Conservation (phyloP, 495 filamentous ascomycete species). For the Patellaria atrata region DNA sequence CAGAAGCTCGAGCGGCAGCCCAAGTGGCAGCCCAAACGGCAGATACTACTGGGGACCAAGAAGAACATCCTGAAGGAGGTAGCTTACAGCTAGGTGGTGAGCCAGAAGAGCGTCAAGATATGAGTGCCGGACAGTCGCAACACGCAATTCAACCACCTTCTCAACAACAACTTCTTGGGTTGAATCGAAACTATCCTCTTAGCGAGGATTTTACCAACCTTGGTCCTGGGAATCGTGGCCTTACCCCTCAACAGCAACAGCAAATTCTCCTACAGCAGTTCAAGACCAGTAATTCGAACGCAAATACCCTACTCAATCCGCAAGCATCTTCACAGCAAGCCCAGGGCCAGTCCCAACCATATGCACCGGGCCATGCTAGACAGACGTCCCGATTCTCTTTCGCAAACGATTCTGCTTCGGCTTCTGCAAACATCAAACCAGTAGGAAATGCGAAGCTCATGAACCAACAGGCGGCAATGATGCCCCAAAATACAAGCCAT, state of each 20-base stretch:
- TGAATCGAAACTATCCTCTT: slow-evolving; percentile 35
- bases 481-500: slow-evolving; percentile 39
- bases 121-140: slow-evolving; percentile 34
- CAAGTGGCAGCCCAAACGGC: slow-evolving; percentile 40
- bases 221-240: slow-evolving; percentile 47
- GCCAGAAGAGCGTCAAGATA: slow-evolving; percentile 52
- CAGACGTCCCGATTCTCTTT: slow-evolving; percentile 85
- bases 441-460: slow-evolving; percentile 70
- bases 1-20: slow-evolving; percentile 41
- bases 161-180: slow-evolving; percentile 37
- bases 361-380: slow-evolving; percentile 58
- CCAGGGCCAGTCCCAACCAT: slow-evolving; percentile 27
- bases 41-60: slow-evolving; percentile 12
- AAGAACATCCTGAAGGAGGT: slow-evolving; percentile 54
- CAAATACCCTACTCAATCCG: slow-evolving; percentile 38
- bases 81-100: slow-evolving; percentile 85
- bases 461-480: slow-evolving; percentile 79
- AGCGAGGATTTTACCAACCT: slow-evolving; percentile 40
- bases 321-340: slow-evolving; percentile 39
- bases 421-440: slow-evolving; percentile 61
- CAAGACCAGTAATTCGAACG: slow-evolving; percentile 42
- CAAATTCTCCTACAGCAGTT: slow-evolving; percentile 39
- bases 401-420: slow-evolving; percentile 54
- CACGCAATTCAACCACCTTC: slow-evolving; percentile 61
- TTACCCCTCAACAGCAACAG: slow-evolving; percentile 72